A percentile compares a stretch with the other conserved stretches of the same genome.
Evolutionary conservation across 345 rosid genomes (phyloP).

Genomic region (Citrus reticulata): DNA sequence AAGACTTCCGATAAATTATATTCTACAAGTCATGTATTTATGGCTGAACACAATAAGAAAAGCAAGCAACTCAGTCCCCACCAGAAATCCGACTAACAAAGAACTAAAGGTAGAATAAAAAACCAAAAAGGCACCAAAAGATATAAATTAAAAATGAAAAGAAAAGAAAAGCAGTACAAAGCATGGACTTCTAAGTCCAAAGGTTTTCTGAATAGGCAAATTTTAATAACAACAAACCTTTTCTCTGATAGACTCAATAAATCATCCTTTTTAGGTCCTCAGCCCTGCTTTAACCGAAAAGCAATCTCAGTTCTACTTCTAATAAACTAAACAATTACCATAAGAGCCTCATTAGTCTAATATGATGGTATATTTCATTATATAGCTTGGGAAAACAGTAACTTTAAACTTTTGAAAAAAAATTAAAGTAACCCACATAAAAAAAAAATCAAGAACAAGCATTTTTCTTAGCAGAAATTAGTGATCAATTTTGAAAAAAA

Average conservation of each 20-base stretch:
- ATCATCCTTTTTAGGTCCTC: not conserved
- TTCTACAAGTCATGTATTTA: not conserved
- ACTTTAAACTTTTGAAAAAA: not conserved
- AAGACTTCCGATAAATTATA: not conserved
- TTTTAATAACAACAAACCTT: slow-evolving; percentile 3
- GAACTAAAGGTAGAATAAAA: not conserved
- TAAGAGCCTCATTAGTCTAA: slow-evolving; percentile 1
- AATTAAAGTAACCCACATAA: not conserved
- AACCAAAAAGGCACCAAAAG: not conserved
- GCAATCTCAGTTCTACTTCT: not conserved
- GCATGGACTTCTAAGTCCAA: not conserved
- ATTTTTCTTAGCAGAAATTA: not conserved
- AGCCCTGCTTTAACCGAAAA: not conserved
- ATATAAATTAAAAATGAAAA: not conserved
- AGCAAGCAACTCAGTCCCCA: slow-evolving; percentile 8
- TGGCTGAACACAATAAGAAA: slow-evolving; percentile 26
- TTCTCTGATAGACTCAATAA: not conserved
- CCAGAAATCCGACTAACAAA: not conserved
- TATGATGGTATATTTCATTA: not conserved
- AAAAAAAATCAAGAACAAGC: not conserved
- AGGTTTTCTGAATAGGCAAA: not conserved
- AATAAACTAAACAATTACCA: not conserved
- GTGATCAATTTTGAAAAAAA: no score
- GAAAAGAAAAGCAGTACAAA: not conserved
- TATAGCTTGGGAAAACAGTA: not conserved